Conservation (phyloP, 148 eudicot genomes). For the Rhododendron henanense region DNA sequence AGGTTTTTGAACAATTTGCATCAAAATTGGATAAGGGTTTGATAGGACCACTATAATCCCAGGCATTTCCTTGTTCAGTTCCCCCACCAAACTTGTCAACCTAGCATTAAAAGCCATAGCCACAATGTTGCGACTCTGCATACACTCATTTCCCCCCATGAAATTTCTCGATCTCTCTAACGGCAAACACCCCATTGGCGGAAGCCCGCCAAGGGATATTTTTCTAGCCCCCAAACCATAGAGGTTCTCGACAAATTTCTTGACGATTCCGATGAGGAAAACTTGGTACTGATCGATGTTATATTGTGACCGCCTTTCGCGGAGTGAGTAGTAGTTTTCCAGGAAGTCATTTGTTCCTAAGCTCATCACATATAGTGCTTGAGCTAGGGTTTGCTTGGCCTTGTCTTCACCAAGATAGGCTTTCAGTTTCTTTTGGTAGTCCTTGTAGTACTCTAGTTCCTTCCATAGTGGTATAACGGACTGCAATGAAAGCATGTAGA, state of each 20-base stretch:
- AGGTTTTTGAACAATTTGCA: slow-evolving; percentile 17
- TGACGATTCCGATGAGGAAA: slow-evolving; percentile 16
- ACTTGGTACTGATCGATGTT: slow-evolving; percentile 22
- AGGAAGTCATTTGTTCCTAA: slow-evolving; percentile 44
- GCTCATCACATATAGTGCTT: slow-evolving; percentile 35
- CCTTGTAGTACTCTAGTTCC: slow-evolving; percentile 36
- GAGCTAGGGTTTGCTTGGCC: slow-evolving; percentile 19
- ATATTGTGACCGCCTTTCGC: slow-evolving; percentile 9
- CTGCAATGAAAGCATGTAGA: slow-evolving; percentile 14
- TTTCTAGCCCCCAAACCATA: slow-evolving; percentile 24
- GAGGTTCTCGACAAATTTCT: not conserved
- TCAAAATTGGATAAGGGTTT: slow-evolving; percentile 12
- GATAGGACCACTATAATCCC: slow-evolving; percentile 19
- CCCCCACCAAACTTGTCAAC: slow-evolving; percentile 13
- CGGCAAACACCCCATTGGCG: slow-evolving; percentile 34
- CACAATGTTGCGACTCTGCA: slow-evolving; percentile 20
- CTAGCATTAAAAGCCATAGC: slow-evolving; percentile 20
- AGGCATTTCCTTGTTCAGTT: slow-evolving; percentile 21
- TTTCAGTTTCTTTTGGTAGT: slow-evolving; percentile 27
- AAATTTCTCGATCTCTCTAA: slow-evolving; percentile 20
- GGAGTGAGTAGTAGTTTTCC: slow-evolving; percentile 34
- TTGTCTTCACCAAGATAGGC: slow-evolving; percentile 27
- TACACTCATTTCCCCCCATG: slow-evolving; percentile 17
- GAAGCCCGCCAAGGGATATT: slow-evolving; percentile 25
- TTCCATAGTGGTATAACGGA: slow-evolving; percentile 32